Percentiles rank a stretch among this genome's conserved stretches.
Conservation (phyloP, 495 filamentous ascomycete species). For the Penicilliopsis zonata region DNA sequence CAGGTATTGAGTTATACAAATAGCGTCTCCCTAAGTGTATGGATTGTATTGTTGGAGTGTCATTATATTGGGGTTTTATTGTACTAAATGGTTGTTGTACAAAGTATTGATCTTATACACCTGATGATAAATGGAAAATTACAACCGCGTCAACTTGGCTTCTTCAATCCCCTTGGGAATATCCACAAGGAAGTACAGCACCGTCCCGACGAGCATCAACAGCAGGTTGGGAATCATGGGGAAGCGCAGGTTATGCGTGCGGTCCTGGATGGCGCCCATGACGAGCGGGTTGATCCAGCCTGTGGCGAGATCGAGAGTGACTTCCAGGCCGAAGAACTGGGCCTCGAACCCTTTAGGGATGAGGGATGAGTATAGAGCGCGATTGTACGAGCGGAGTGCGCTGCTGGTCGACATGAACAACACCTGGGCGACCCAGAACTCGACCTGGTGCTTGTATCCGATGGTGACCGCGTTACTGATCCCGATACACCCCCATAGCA, state of each 20-base stretch:
- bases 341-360: conserved; percentile 10
- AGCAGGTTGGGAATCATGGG: conserved; percentile 13
- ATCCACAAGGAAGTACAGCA: conserved; percentile 10
- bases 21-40: too few relatives aligned
- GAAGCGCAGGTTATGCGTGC: conserved; percentile 11
- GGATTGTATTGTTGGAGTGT: too few relatives aligned
- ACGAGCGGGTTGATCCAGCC: conserved; percentile 14
- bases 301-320: conserved; percentile 12
- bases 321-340: conserved; percentile 12
- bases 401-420: conserved; percentile 9
- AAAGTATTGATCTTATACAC: too few relatives aligned
- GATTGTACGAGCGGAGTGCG: conserved; percentile 11
- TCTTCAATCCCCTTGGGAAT: conserved; percentile 12
- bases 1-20: too few relatives aligned
- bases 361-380: conserved; percentile 10
- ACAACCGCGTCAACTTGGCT: too few relatives aligned
- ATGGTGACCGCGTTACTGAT: conserved; percentile 10
- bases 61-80: too few relatives aligned
- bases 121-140: too few relatives aligned
- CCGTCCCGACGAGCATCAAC: conserved; percentile 6
- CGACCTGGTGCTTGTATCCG: conserved; percentile 11
- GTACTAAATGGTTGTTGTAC: too few relatives aligned
- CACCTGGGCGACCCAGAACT: conserved; percentile 12
- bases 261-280: conserved; percentile 11
- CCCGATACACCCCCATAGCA: conserved; percentile 10